phyloP scores from a whole-genome alignment of 2,329 filamentous ascomycete species.

The Trichoderma atroviride region DNA sequence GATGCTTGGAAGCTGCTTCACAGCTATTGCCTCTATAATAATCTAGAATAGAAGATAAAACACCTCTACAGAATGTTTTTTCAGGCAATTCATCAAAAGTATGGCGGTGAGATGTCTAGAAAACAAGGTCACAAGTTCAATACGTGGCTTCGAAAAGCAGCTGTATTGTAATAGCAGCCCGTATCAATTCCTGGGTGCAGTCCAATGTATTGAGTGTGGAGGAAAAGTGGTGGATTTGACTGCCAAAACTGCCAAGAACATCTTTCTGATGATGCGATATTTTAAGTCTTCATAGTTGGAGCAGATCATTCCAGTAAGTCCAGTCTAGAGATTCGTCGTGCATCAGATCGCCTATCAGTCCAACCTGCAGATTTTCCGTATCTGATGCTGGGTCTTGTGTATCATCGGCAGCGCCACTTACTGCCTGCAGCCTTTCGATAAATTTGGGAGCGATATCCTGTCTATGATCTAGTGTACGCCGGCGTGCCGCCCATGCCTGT shows the following conservation, averaged over 20 bases:
- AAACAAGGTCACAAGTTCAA: background rate
- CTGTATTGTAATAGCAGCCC: background rate
- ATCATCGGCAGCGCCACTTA: background rate
- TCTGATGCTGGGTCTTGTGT: background rate
- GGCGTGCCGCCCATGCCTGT: conserved; percentile 10
- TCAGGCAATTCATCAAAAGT: background rate
- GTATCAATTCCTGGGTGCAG: background rate
- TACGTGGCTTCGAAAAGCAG: background rate
- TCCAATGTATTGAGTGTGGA: background rate
- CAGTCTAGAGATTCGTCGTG: background rate
- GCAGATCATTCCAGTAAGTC: conserved; percentile 14
- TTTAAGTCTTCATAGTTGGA: background rate
- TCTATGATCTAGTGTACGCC: background rate
- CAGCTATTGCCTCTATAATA: background rate
- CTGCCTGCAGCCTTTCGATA: background rate
- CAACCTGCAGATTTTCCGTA: background rate
- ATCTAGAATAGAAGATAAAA: background rate
- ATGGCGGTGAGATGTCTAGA: background rate
- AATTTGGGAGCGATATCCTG: background rate
- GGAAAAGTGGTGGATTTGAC: background rate
- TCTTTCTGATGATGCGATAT: background rate
- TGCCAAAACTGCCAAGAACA: background rate
- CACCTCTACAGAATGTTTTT: background rate
- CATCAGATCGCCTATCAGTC: background rate
- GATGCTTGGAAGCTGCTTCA: background rate